Conservation (phyloP, 2,329 filamentous ascomycete species). For the Ramularia endophylla region DNA sequence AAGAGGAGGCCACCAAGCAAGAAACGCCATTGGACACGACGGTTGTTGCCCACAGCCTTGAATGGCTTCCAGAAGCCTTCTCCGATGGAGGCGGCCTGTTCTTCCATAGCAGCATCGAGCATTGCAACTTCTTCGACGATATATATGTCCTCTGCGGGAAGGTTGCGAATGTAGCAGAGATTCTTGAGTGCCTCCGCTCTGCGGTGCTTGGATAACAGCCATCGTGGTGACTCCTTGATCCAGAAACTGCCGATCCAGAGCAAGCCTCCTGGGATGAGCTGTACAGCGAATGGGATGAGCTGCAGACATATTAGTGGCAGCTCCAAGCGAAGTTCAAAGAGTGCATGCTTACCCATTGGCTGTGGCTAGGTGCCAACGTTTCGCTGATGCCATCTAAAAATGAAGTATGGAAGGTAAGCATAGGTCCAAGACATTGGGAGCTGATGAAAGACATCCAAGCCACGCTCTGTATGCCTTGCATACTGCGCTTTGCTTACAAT, state of each 20-base stretch:
- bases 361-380: constrained; percentile 38
- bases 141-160: constrained; percentile 54
- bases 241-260: constrained; percentile 43
- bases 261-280: constrained; percentile 61
- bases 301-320: no score
- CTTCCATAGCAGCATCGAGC: constrained; percentile 64
- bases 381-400: constrained; percentile 37
- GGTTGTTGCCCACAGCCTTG: constrained; percentile 47
- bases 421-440: no score
- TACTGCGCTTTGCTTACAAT: no score
- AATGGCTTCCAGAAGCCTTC: constrained; percentile 72
- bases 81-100: constrained; percentile 58
- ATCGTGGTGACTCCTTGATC: constrained; percentile 41
- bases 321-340: no score
- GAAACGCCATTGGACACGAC: constrained; percentile 62
- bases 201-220: constrained; percentile 38
- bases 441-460: no score
- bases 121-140: constrained; percentile 67
- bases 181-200: constrained; percentile 38
- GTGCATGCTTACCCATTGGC: constrained; percentile 40
- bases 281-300: constrained; percentile 52
- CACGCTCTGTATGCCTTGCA: no score
- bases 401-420: no score
- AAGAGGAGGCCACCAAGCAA: constrained; percentile 69
- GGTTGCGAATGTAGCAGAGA: constrained; percentile 58